phyloP scores from a whole-genome alignment of 139 green algal genomes.

The Spirogloea muscicola region DNA sequence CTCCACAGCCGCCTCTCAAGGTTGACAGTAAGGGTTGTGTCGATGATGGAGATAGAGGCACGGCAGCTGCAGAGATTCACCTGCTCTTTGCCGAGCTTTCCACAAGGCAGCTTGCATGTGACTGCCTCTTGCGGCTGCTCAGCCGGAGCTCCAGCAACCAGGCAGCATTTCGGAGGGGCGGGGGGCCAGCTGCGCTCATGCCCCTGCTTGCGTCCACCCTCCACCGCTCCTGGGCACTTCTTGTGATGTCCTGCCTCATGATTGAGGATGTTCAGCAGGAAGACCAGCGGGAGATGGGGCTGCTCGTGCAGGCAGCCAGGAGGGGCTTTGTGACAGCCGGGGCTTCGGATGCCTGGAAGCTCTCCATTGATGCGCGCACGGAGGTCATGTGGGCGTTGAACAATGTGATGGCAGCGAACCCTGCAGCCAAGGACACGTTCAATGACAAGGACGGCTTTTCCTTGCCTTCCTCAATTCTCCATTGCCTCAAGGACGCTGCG shows the following conservation, averaged over 20 bases:
- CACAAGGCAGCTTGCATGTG: slow-evolving; percentile 11
- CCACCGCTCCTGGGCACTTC: slow-evolving; percentile 7
- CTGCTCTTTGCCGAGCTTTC: slow-evolving; percentile 17
- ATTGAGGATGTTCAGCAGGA: slow-evolving; percentile 31
- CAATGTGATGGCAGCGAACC: background rate
- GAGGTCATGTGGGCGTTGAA: slow-evolving; percentile 16
- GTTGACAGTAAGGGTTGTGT: too few species aligned
- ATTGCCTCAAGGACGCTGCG: too few species aligned
- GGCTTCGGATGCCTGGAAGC: background rate
- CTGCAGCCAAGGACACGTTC: slow-evolving; percentile 24
- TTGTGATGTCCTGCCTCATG: slow-evolving; percentile 25
- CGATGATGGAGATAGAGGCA: too few species aligned
- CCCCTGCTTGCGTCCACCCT: slow-evolving; percentile 19
- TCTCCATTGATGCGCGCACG: slow-evolving; percentile 19
- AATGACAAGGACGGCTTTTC: slow-evolving; percentile 23
- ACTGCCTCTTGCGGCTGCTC: slow-evolving; percentile 20
- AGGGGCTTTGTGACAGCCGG: slow-evolving; percentile 3
- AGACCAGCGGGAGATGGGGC: slow-evolving; percentile 18
- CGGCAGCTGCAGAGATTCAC: too few species aligned
- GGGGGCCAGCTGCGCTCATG: slow-evolving; percentile 9
- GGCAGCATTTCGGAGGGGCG: slow-evolving; percentile 16
- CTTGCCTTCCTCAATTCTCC: slow-evolving; percentile 14
- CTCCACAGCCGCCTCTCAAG: too few species aligned
- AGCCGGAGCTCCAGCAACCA: slow-evolving; percentile 12
- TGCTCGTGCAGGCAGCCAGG: slow-evolving; percentile 29